A percentile compares a stretch with the other conserved stretches of the same genome.
These are phyloP conservation scores for Quambalaria eucalypti DNA, from an alignment of 1,284 basidiomycete species.

Conservation along the genomic window DNA sequence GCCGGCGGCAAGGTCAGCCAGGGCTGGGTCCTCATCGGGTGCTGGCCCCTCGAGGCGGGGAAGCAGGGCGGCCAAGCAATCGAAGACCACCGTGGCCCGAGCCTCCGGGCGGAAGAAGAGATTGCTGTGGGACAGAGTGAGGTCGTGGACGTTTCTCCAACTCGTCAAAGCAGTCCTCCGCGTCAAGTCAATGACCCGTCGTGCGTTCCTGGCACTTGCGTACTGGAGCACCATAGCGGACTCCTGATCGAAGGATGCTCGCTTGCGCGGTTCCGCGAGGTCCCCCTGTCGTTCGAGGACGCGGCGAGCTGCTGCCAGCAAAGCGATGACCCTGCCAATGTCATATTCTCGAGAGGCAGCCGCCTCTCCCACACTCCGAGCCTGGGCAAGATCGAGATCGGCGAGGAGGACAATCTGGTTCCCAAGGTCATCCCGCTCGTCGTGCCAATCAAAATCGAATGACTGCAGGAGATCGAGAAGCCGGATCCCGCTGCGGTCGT, in stretches of 20 bases:
- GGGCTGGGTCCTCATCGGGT: conserved; percentile 52
- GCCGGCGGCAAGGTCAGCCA: conserved; percentile 71
- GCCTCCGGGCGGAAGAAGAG: conserved; percentile 32
- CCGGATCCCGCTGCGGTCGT: conserved; percentile 58
- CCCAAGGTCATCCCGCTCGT: conserved; percentile 52
- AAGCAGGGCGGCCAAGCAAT: conserved; percentile 34
- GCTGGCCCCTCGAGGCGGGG: conserved; percentile 28
- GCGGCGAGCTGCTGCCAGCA: conserved; percentile 18
- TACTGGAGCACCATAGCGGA: conserved; percentile 28
- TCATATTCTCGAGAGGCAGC: conserved; percentile 66
- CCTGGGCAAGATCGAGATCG: conserved; percentile 65
- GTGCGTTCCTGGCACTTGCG: conserved; percentile 38
- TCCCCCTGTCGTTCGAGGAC: conserved; percentile 28
- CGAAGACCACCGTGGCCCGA: conserved; percentile 32
- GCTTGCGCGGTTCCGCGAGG: conserved; percentile 19
- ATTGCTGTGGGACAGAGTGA: conserved; percentile 27
- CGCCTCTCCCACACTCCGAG: conserved; percentile 55
- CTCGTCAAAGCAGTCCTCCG: conserved; percentile 28
- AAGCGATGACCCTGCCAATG: conserved; percentile 56
- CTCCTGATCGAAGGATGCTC: conserved; percentile 33
- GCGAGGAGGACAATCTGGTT: conserved; percentile 58
- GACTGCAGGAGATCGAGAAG: conserved; percentile 80
- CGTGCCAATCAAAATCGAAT: conserved; percentile 77
- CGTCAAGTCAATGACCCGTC: conserved; percentile 28
- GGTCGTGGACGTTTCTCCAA: conserved; percentile 41